Percentiles rank a stretch among this genome's conserved stretches.
These are phyloP conservation scores for Lizanozyma gosingica DNA, from an alignment of 1,139 yeast genomes.

Conservation along the genomic window DNA sequence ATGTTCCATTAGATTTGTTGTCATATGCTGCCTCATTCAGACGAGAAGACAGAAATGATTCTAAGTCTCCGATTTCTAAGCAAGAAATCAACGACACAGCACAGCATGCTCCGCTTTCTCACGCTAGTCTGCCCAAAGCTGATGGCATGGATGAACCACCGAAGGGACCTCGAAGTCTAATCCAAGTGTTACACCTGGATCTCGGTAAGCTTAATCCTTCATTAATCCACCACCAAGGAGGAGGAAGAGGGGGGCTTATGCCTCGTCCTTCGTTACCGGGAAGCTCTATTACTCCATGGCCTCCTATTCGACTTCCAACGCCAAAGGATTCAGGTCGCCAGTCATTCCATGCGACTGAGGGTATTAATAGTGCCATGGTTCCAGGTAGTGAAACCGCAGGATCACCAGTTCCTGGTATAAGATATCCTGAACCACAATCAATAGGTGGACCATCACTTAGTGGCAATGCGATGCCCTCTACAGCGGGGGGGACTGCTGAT, in stretches of 20 bases:
- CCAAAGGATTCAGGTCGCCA: background rate
- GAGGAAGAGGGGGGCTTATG: too few relatives aligned
- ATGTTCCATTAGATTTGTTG: slow-evolving; percentile 25
- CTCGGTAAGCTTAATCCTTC: background rate
- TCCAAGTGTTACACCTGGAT: background rate
- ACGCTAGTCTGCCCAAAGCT: background rate
- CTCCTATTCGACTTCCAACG: background rate
- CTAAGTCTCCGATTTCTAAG: background rate
- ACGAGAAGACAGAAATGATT: slow-evolving; percentile 5
- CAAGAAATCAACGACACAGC: background rate
- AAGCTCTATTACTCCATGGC: background rate
- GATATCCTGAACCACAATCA: background rate
- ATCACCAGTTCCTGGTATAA: background rate
- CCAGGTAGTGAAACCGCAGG: too few relatives aligned
- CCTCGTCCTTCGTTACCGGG: background rate
- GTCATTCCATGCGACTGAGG: background rate
- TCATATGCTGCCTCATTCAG: slow-evolving; percentile 28
- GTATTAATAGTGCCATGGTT: background rate
- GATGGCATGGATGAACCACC: background rate
- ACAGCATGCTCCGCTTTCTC: background rate
- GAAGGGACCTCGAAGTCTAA: background rate
- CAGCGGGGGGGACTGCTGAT: background rate
- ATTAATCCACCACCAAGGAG: background rate
- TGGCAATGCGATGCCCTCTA: background rate
- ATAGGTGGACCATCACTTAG: background rate